Percentiles rank a stretch among this genome's conserved stretches.
phyloP scores from a whole-genome alignment of 371 early-diverging fungal genomes.

The Mucor lusitanicus region DNA sequence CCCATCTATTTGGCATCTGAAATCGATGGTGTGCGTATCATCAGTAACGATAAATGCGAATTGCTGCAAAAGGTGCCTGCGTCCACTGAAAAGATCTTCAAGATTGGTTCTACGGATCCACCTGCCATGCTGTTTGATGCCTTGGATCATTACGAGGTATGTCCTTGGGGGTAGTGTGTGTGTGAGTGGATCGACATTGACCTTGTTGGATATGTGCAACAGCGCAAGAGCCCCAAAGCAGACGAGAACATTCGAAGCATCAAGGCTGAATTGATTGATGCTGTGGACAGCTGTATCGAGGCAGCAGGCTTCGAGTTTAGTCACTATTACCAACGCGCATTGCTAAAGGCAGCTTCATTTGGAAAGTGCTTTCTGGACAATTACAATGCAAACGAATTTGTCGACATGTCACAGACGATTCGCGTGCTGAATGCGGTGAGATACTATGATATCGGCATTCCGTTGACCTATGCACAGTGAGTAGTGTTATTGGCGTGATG shows the following conservation, averaged over 20 bases:
- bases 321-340: conserved; percentile 69
- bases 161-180: not conserved
- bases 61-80: conserved; percentile 87
- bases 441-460: conserved; percentile 84
- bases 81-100: conserved; percentile 83
- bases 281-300: conserved; percentile 91
- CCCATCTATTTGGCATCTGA: conserved; percentile 83
- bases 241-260: conserved; percentile 94
- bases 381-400: conserved; percentile 85
- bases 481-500: too few species aligned
- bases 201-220: not conserved
- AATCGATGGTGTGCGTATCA: conserved; percentile 91
- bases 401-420: conserved; percentile 82
- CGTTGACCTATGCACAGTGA: conserved; percentile 87
- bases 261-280: conserved; percentile 75
- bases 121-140: conserved; percentile 96
- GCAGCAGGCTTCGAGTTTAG: conserved; percentile 92
- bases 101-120: conserved; percentile 92
- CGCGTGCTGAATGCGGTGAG: conserved; percentile 91
- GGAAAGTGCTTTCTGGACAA: conserved; percentile 90
- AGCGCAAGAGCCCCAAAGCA: conserved; percentile 86
- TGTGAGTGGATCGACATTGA: too few species aligned
- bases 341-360: conserved; percentile 93
- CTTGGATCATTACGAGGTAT: conserved; percentile 84
- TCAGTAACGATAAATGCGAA: conserved; percentile 82